phyloP scores from a whole-genome alignment of 805 yeast species.

The Nakazawaea ernobii region DNA sequence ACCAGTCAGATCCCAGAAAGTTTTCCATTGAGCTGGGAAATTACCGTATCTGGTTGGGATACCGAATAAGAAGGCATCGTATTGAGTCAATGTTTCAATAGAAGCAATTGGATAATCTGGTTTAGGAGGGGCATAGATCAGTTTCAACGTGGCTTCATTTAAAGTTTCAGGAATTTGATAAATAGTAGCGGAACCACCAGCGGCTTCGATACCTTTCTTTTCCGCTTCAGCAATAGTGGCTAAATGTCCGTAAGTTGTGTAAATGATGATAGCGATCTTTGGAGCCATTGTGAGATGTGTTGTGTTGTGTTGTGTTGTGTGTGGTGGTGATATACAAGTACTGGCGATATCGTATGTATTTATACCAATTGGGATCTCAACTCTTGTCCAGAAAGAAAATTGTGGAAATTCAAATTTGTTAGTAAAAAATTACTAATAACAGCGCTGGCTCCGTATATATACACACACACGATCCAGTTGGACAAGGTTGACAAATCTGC shows the following conservation, averaged over 20 bases:
- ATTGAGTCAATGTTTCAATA: conserved; percentile 47
- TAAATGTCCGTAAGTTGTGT: conserved; percentile 78
- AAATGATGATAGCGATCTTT: conserved; percentile 39
- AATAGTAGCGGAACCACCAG: conserved; percentile 65
- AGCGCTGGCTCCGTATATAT: too few relatives aligned
- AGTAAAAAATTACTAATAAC: too few relatives aligned
- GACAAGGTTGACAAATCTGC: too few relatives aligned
- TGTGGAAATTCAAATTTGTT: too few relatives aligned
- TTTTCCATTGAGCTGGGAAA: conserved; percentile 70
- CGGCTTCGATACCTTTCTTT: conserved; percentile 60
- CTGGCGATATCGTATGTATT: not conserved
- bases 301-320: not conserved
- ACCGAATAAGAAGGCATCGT: conserved; percentile 83
- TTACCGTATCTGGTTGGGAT: conserved; percentile 83
- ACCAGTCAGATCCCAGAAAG: conserved; percentile 77
- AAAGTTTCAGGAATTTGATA: conserved; percentile 78
- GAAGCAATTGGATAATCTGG: conserved; percentile 62
- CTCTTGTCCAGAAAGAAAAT: too few relatives aligned
- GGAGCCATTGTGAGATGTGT: conserved; percentile 13
- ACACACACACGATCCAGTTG: too few relatives aligned
- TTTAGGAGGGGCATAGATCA: conserved; percentile 61
- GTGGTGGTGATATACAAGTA: too few relatives aligned
- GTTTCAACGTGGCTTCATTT: conserved; percentile 46
- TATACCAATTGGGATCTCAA: too few relatives aligned
- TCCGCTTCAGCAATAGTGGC: conserved; percentile 60